phyloP scores from a whole-genome alignment of 192 early-diverging fungal species.

The Glomus cerebriforme region DNA sequence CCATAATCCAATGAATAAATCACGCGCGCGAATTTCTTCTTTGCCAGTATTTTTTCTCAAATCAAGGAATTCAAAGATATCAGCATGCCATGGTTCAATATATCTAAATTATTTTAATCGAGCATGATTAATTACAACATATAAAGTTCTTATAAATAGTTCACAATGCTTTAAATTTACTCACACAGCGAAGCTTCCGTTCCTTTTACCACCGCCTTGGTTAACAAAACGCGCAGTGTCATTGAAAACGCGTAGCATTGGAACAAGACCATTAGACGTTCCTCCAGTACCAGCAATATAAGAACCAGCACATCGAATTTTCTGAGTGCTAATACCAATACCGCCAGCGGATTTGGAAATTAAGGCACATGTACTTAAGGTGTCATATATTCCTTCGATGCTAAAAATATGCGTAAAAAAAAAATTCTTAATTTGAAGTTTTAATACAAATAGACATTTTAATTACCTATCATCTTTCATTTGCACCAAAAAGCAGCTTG shows the following conservation, averaged over 20 bases:
- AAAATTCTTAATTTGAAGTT: too few species aligned
- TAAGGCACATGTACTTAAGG: conserved; percentile 94
- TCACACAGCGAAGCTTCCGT: conserved; percentile 91
- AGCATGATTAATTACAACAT: too few species aligned
- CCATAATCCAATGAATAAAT: conserved; percentile 97
- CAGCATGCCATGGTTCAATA: conserved; percentile 98
- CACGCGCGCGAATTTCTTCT: conserved; percentile 95
- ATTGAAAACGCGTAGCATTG: conserved; percentile 98
- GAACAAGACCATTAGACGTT: conserved; percentile 94
- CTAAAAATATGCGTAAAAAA: too few species aligned
- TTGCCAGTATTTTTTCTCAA: conserved; percentile 97
- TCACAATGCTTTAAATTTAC: too few species aligned
- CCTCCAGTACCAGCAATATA: conserved; percentile 99
- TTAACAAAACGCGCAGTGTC: conserved; percentile 98
- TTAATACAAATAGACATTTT: too few species aligned
- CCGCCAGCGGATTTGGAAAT: conserved; percentile 98
- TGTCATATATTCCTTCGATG: conserved; percentile 98
- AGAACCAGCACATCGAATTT: conserved; percentile 90
- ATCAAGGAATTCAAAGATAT: conserved; percentile 96
- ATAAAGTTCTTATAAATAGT: too few species aligned
- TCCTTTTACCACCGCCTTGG: conserved; percentile 98
- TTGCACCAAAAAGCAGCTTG: conserved; percentile 91
- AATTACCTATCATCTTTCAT: conserved; percentile 86
- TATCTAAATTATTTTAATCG: conserved; percentile 46
- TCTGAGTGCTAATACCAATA: conserved; percentile 96